Base-by-base conservation (phyloP, 129 eudicot species). In the Saussurea involucrata region DNA sequence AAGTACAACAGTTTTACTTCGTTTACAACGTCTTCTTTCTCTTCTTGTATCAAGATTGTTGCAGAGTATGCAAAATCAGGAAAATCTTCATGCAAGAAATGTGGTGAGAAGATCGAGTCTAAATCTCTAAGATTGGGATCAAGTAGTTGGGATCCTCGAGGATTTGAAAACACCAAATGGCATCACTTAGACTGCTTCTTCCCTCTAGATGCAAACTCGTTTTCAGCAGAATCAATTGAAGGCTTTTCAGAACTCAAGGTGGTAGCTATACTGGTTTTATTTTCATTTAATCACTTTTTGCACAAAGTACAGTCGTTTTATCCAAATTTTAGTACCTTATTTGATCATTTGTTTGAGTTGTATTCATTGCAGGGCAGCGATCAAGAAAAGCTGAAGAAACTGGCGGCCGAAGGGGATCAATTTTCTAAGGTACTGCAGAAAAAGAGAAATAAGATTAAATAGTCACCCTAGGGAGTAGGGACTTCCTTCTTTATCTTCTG, bases 41-140 rank as follows among this genome's bases (percentile, higher is more conserved):
- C 88, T 36, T 27, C 73, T 44, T 28, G 81, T 57, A 15, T 81
- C 17, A 82, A 87, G 76, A 34, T 95, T 69, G 74, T 89, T 68
- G 97, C 84, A 21, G 98, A 89, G 91, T 91, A 95, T 87, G 98
- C 98, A 21, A 89, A 91, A 68, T 89, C 96, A 3, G 87, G 83
- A 25, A 91, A 93, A 34, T 91, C 98, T 5, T 84, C 90, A 42
- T 95, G 98, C 85, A 89, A 95, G 77, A 86, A 85, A 77, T 95
- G 98, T 76, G 8, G 83, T 7, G 81, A 83, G 11, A 46, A 77
- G 24, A 95, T 95, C 9, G 83, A 69, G 6, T 76, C 88, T 17
- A 82, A 84, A 71, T 42, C 86, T 7, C 46, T 89, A 75, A 83
- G 97, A 80, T 60, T 95, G 58, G 98, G 97, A 15, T 75, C 69